phyloP scores from a whole-genome alignment of 192 early-diverging fungal genomes.

The Backusella parvicylindrica region DNA sequence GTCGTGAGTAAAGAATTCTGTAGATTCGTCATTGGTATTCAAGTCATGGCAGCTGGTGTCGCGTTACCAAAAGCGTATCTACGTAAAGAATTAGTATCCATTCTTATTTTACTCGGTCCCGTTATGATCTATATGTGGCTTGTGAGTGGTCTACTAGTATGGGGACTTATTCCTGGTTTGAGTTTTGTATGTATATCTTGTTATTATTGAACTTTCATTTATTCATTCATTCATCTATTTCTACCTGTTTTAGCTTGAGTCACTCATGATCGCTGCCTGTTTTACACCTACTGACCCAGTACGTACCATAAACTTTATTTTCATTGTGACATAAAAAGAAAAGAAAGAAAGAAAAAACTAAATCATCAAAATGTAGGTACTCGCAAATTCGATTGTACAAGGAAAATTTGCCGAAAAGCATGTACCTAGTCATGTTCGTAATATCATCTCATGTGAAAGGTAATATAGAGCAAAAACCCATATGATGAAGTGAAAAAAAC shows the following conservation, averaged over 20 bases:
- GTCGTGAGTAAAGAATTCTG: conserved; percentile 62
- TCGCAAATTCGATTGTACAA: conserved; percentile 89
- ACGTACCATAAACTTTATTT: neutral
- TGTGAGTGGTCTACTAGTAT: conserved; percentile 59
- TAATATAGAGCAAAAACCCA: neutral
- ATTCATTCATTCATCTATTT: neutral
- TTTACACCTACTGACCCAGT: conserved; percentile 93
- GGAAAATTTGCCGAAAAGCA: conserved; percentile 88
- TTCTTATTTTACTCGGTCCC: conserved; percentile 71
- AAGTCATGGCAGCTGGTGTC: conserved; percentile 83
- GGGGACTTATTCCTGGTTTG: conserved; percentile 44
- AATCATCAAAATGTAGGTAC: conserved; percentile 28
- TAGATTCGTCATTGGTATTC: conserved; percentile 75
- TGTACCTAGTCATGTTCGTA: conserved; percentile 65
- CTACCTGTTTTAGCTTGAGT: conserved; percentile 53
- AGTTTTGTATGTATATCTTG: conserved; percentile 42
- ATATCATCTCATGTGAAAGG: conserved; percentile 69
- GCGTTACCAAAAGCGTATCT: conserved; percentile 61
- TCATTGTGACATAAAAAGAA: neutral
- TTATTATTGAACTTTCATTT: conserved; percentile 7
- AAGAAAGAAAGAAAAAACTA: neutral
- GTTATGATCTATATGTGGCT: conserved; percentile 85
- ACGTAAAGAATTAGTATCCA: conserved; percentile 53
- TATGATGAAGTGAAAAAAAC: neutral
- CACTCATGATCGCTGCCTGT: conserved; percentile 78